A percentile compares a stretch with the other conserved stretches of the same genome.
These are phyloP conservation scores for Laguncularia racemosa DNA, from an alignment of 345 rosid species.

Conservation along the genomic window DNA sequence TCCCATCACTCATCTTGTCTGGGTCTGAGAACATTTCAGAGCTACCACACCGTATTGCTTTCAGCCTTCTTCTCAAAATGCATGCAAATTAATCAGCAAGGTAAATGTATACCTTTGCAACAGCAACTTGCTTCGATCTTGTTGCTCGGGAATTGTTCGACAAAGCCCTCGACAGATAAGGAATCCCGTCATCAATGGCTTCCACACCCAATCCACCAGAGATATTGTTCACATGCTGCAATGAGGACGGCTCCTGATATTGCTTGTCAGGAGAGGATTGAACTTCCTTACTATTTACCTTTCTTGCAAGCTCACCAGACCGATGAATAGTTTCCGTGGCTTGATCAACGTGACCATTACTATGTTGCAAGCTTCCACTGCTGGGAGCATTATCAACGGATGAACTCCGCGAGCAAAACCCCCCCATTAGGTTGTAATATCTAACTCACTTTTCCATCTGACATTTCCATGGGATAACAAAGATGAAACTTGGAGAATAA, in stretches of 20 bases:
- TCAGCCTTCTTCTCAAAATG: not conserved
- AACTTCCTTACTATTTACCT: constrained; percentile 24
- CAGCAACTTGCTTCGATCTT: constrained; percentile 75
- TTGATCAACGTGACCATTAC: constrained; percentile 45
- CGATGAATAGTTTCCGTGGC: constrained; percentile 30
- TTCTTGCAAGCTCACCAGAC: constrained; percentile 36
- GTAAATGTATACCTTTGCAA: constrained; percentile 51
- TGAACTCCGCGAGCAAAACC: constrained; percentile 95
- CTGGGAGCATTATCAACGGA: constrained; percentile 85
- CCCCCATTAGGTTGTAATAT: constrained; percentile 57
- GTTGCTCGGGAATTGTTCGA: constrained; percentile 76
- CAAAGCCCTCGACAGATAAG: constrained; percentile 49
- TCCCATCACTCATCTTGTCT: too few relatives aligned
- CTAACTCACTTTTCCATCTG: constrained; percentile 16
- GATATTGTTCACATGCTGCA: constrained; percentile 32
- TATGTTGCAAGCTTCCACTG: constrained; percentile 57
- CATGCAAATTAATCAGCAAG: not conserved
- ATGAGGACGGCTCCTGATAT: constrained; percentile 40
- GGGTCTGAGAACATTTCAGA: too few relatives aligned
- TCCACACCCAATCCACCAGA: constrained; percentile 32
- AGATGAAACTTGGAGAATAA: too few relatives aligned
- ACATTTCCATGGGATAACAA: constrained; percentile 19
- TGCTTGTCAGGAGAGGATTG: constrained; percentile 48
- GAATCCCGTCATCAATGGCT: constrained; percentile 65
- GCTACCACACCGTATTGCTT: too few relatives aligned